Evolutionary conservation across 805 yeast genomes (phyloP), one percentile per base, ranked within the genome.

Genomic region (Ogataea chonburiensis): DNA sequence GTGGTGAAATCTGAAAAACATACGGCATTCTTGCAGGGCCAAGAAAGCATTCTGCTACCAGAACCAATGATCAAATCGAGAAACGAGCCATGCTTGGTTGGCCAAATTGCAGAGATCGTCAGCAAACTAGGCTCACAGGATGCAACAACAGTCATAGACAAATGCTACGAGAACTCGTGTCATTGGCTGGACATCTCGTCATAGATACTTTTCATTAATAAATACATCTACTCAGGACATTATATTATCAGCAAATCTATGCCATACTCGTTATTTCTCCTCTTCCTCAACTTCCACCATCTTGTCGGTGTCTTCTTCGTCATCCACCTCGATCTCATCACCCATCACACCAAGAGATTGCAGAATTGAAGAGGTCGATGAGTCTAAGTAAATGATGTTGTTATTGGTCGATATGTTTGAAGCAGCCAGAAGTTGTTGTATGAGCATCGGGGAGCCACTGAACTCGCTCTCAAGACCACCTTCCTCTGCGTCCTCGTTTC

Each of bases 71-170:
- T 93, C 27, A 83, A 83, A 46, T 81, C 91, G 0, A 71, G 98
- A 53, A 88, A 93, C 58, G 99, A 93, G 60, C 99, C 99, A 0
- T 88, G 94, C 33, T 72, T 77, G 28, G 77, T 93, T 36, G 86
- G 87, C 3, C 76, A 78, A 38, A 88, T 88, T 0, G 97, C 94
- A 1, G 76, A 73, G 40, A 78, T 79, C 3, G 65, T 84, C 24
- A 71, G 85, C 2, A 71, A 68, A 11, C 53, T 82, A 30, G 71
- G 68, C 43, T 56, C 57, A 0, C 46, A 70, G 2, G 50, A 70
- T 0, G 61, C 76, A 4, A 60, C 67, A 17, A 63, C 60, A 10
- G 59, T 84, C 3, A 66, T 71, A 9, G 69, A 70, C 6, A 50
- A 58, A 1, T 77, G 78, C 15, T 82, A 75, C 70, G 37, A 61